Base-by-base conservation (phyloP, 2,329 filamentous ascomycete genomes). In the Fusarium transvaalense region DNA sequence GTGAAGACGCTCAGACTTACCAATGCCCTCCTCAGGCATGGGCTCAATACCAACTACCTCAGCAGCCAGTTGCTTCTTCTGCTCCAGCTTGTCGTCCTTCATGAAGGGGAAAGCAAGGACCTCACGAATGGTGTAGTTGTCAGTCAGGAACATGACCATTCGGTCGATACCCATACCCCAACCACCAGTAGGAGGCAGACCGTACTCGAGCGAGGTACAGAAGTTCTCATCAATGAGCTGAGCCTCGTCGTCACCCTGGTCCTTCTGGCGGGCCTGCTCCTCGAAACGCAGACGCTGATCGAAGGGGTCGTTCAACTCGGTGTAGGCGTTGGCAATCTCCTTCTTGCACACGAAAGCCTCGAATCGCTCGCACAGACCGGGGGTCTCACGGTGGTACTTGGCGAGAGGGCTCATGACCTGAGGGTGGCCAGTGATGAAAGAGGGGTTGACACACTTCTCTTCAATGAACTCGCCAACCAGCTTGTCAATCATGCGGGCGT, bases 101-200 rank as follows among this genome's bases (percentile, higher is more conserved):
- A 99, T 97, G 83, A 97, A 95, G 13, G 96, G 96, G 89, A 99
- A 99, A 10, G 95, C 90, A 67, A 98, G 83, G 5, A 98, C 95
- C 82, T 99, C 96, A 82, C 96, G 94, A 80, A 99, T 99, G 74
- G 89, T 92, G 84, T 97, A 81, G 83, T 97, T 92, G 82, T 98
- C 89, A 48, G 95, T 97, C 80, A 98, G 83, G 87, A 97, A 97
- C 94, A 97, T 97, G 79, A 94, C 92, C 80, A 97, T 83, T 64
- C 95, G 90, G 83, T 98, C 94, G 72, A 97, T 96, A 69, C 96
- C 96, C 88, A 98, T 93, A 71, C 94, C 96, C 91, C 92, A 99
- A 48, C 96, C 96, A 79, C 93, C 96, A 2, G 96, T 99, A 0
- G 96, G 96, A 8, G 96, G 95, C 61, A 99, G 83, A 72, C 92